These are phyloP conservation scores for Candida montana DNA, from an alignment of 805 yeast species.

Conservation along the genomic window DNA sequence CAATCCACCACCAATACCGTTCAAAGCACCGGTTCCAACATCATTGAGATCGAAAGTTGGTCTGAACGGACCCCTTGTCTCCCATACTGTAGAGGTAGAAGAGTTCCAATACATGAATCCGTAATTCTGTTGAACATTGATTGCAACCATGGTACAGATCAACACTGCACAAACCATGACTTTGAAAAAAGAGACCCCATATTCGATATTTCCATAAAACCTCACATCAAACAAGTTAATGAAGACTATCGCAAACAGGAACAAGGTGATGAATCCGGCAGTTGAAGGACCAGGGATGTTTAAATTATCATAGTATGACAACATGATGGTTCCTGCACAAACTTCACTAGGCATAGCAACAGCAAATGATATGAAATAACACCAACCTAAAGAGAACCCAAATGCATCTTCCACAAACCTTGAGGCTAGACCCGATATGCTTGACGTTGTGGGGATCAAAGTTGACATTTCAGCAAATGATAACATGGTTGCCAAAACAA, in stretches of 20 bases:
- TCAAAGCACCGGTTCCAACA: conserved; percentile 44
- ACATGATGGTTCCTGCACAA: conserved; percentile 73
- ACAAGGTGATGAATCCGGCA: conserved; percentile 65
- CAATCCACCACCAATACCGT: conserved; percentile 54
- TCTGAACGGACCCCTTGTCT: conserved; percentile 65
- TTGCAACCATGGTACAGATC: conserved; percentile 58
- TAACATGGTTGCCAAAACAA: conserved; percentile 63
- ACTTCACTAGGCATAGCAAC: conserved; percentile 75
- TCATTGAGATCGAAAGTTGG: conserved; percentile 68
- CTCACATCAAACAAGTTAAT: conserved; percentile 65
- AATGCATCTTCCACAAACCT: conserved; percentile 74
- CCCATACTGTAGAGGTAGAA: conserved; percentile 40
- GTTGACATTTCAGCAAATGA: conserved; percentile 82
- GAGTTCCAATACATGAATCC: conserved; percentile 72
- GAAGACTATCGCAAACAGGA: conserved; percentile 39
- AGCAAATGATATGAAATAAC: conserved; percentile 68
- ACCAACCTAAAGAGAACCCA: conserved; percentile 69
- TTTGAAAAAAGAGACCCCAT: conserved; percentile 53
- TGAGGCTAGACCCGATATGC: conserved; percentile 69
- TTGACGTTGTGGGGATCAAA: conserved; percentile 71
- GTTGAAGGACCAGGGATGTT: conserved; percentile 42
- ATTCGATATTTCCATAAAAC: conserved; percentile 71
- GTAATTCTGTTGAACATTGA: conserved; percentile 44
- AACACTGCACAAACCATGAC: conserved; percentile 46
- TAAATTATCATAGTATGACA: conserved; percentile 58